Percentiles rank a stretch among this genome's conserved stretches.
Conservation (phyloP, 257 asterid genomes). For the Eustoma russellianum region DNA sequence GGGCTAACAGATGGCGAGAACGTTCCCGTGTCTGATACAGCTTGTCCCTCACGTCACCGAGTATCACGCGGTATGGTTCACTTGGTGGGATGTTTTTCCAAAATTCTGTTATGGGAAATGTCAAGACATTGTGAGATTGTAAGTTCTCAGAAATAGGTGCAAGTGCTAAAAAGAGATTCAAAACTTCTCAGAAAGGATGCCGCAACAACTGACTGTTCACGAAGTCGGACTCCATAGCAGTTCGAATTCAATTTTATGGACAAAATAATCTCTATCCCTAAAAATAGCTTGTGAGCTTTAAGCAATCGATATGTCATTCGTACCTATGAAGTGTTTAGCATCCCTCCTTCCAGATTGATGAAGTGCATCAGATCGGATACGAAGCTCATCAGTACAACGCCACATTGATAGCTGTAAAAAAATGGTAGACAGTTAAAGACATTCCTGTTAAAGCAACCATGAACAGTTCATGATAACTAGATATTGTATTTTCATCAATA, state of each 20-base stretch:
- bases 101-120: constrained; percentile 23
- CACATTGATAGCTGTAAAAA: constrained; percentile 42
- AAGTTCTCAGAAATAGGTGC: not conserved
- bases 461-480: not conserved
- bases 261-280: too few species aligned
- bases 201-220: too few species aligned
- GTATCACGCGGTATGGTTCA: constrained; percentile 42
- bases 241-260: too few species aligned
- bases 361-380: constrained; percentile 26
- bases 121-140: not conserved
- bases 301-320: not conserved
- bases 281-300: too few species aligned
- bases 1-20: constrained; percentile 34
- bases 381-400: constrained; percentile 50
- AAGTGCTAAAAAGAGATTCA: too few species aligned
- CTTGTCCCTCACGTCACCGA: constrained; percentile 43
- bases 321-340: constrained; percentile 40
- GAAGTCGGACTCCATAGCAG: too few species aligned
- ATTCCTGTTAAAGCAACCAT: not conserved
- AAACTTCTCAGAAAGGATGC: too few species aligned
- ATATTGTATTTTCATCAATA: not conserved
- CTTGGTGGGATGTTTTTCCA: constrained; percentile 40
- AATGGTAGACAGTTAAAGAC: not conserved
- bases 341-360: constrained; percentile 28
- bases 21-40: constrained; percentile 45